Percentiles rank a stretch among this genome's conserved stretches.
Conservation (phyloP, 495 filamentous ascomycete species). For the Penicillium macrosclerotiorum region DNA sequence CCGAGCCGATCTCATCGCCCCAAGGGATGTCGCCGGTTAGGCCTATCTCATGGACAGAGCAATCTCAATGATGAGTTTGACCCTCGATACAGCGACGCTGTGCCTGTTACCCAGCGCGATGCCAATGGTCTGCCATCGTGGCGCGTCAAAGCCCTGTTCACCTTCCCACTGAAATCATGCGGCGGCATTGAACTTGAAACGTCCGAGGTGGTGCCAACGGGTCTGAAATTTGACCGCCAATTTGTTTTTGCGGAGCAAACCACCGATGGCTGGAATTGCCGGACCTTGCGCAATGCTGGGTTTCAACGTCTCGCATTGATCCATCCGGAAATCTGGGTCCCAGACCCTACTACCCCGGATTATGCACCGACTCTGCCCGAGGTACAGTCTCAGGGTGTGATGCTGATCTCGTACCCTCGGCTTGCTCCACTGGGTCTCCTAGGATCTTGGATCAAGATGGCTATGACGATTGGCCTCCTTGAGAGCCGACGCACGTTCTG, state of each 20-base stretch:
- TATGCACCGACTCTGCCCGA: conserved; percentile 37
- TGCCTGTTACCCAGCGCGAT: conserved; percentile 13
- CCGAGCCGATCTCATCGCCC: conserved; percentile 3
- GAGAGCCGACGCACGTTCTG: conserved; percentile 41
- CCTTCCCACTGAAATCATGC: conserved; percentile 89
- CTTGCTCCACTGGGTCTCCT: conserved; percentile 9
- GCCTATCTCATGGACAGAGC: conserved; percentile 26
- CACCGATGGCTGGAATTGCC: conserved; percentile 61
- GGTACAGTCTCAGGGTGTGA: conserved; percentile 36
- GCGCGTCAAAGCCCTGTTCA: conserved; percentile 76
- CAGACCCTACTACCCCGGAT: conserved; percentile 55
- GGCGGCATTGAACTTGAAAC: conserved; percentile 69
- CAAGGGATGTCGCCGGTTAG: conserved; percentile 36
- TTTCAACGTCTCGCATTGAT: conserved; percentile 72
- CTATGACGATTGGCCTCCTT: conserved; percentile 22
- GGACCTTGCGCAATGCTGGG: conserved; percentile 68
- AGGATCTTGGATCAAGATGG: conserved; percentile 11
- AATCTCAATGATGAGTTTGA: conserved; percentile 42
- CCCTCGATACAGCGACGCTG: conserved; percentile 28
- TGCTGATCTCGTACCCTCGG: conserved; percentile 39
- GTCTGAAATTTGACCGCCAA: conserved; percentile 79
- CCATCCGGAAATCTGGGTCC: conserved; percentile 75
- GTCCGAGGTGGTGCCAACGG: conserved; percentile 65
- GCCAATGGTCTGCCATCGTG: conserved; percentile 33
- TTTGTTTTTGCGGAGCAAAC: conserved; percentile 74